Percentiles rank a stretch among this genome's conserved stretches.
These are phyloP conservation scores for Jamesozyma piceae DNA, from an alignment of 805 yeast genomes.

Conservation along the genomic window DNA sequence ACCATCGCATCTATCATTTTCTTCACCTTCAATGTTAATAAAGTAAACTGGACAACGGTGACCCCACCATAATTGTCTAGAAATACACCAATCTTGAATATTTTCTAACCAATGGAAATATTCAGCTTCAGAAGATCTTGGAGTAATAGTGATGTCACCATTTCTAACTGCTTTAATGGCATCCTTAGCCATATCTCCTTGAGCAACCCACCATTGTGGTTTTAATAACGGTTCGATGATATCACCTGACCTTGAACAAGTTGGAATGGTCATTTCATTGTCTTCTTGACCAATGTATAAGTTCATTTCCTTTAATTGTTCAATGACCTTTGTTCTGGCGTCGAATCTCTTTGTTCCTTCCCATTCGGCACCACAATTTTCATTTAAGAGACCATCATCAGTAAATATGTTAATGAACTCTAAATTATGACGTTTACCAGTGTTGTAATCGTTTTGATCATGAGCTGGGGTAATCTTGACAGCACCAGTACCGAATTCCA, in stretches of 20 bases:
- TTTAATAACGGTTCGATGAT: conserved; percentile 91
- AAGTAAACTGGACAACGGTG: conserved; percentile 96
- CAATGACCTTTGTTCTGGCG: conserved; percentile 81
- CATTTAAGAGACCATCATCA: conserved; percentile 86
- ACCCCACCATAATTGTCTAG: conserved; percentile 93
- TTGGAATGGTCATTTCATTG: conserved; percentile 92
- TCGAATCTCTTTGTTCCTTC: conserved; percentile 86
- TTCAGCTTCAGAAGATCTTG: conserved; percentile 85
- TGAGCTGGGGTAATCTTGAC: conserved; percentile 98
- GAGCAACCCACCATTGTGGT: conserved; percentile 99
- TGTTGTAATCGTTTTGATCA: conserved; percentile 91
- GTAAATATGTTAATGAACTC: conserved; percentile 85
- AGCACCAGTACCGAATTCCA: conserved; percentile 99
- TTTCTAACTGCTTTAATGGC: conserved; percentile 78
- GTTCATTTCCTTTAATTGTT: conserved; percentile 62
- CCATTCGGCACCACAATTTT: conserved; percentile 82
- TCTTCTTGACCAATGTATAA: conserved; percentile 78
- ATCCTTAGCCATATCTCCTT: conserved; percentile 75
- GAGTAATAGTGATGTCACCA: conserved; percentile 74
- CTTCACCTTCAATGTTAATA: conserved; percentile 66
- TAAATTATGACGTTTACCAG: conserved; percentile 88
- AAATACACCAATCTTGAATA: conserved; percentile 98
- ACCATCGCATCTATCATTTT: conserved; percentile 52
- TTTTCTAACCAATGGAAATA: conserved; percentile 92
- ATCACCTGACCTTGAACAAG: conserved; percentile 94